Conservation (phyloP, 768 basidiomycete genomes). For the Phaeotremella fagi region DNA sequence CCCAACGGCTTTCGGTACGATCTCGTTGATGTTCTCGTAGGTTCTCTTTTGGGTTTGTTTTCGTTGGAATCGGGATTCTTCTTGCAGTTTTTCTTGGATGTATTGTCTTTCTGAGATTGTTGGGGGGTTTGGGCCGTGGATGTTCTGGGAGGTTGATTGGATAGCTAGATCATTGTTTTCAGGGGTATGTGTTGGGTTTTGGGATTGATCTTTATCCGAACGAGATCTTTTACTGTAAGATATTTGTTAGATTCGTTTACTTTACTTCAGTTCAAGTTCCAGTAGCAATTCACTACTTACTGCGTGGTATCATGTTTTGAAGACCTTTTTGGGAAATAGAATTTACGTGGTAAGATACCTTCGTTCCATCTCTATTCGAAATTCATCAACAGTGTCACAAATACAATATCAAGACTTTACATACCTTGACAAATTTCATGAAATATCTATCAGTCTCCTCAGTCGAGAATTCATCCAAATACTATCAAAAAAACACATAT, state of each 20-base stretch:
- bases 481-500: slow-evolving; percentile 51
- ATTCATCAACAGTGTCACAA: neutral
- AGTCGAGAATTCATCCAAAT: slow-evolving; percentile 78
- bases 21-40: slow-evolving; percentile 67
- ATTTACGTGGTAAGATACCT: slow-evolving; percentile 27
- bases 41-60: slow-evolving; percentile 65
- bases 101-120: slow-evolving; percentile 54
- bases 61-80: slow-evolving; percentile 51
- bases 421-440: slow-evolving; percentile 67
- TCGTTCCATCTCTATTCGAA: slow-evolving; percentile 56
- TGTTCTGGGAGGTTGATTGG: slow-evolving; percentile 29
- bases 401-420: neutral
- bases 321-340: slow-evolving; percentile 52
- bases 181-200: slow-evolving; percentile 54
- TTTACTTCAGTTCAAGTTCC: slow-evolving; percentile 50
- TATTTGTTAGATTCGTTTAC: slow-evolving; percentile 76
- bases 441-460: slow-evolving; percentile 75
- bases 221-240: slow-evolving; percentile 54
- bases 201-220: slow-evolving; percentile 56
- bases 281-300: slow-evolving; percentile 3
- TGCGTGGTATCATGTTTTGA: slow-evolving; percentile 74
- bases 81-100: slow-evolving; percentile 58
- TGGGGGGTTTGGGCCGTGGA: slow-evolving; percentile 17
- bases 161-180: slow-evolving; percentile 58
- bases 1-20: slow-evolving; percentile 61